Evolutionary conservation across 495 filamentous ascomycete genomes (phyloP).

Genomic region (Lasiosphaeriaceae sp.): DNA sequence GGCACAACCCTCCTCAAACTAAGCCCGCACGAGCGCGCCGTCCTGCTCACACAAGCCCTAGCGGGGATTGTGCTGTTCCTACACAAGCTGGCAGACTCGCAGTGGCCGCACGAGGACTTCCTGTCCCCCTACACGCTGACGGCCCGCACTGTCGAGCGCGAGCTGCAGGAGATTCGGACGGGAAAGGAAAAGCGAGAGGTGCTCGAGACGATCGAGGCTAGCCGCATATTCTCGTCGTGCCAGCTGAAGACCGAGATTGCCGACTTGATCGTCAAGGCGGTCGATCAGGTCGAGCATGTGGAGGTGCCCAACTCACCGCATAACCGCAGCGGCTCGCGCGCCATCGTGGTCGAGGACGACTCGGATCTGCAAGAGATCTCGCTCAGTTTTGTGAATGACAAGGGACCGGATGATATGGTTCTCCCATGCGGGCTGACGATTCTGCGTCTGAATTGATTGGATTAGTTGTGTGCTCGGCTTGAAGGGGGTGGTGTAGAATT

Average conservation of each 20-base stretch:
- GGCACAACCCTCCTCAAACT: slow-evolving; percentile 17
- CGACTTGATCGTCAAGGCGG: slow-evolving; percentile 21
- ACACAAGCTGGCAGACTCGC: slow-evolving; percentile 24
- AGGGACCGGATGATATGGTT: slow-evolving; percentile 20
- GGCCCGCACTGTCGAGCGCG: slow-evolving; percentile 5
- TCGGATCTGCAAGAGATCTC: slow-evolving; percentile 23
- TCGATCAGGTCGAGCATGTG: slow-evolving; percentile 14
- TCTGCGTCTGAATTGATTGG: slow-evolving; percentile 20
- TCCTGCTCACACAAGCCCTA: slow-evolving; percentile 22
- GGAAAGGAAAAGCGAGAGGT: slow-evolving; percentile 11
- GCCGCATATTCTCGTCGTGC: slow-evolving; percentile 21
- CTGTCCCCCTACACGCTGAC: slow-evolving; percentile 5
- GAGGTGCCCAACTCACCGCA: neutral
- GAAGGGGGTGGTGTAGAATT: no score
- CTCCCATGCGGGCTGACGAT: slow-evolving; percentile 27
- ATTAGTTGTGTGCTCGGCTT: no score
- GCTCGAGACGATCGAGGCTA: slow-evolving; percentile 22
- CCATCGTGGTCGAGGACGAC: slow-evolving; percentile 14
- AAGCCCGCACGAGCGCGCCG: slow-evolving; percentile 29
- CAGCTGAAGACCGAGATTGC: slow-evolving; percentile 14
- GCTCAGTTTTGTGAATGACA: slow-evolving; percentile 27
- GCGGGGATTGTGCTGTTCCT: slow-evolving; percentile 21
- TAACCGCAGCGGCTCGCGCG: neutral
- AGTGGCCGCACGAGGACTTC: slow-evolving; percentile 20
- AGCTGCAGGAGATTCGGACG: slow-evolving; percentile 10